Conservation (phyloP, 305 asterid species). For the Fraxinus albicans region DNA sequence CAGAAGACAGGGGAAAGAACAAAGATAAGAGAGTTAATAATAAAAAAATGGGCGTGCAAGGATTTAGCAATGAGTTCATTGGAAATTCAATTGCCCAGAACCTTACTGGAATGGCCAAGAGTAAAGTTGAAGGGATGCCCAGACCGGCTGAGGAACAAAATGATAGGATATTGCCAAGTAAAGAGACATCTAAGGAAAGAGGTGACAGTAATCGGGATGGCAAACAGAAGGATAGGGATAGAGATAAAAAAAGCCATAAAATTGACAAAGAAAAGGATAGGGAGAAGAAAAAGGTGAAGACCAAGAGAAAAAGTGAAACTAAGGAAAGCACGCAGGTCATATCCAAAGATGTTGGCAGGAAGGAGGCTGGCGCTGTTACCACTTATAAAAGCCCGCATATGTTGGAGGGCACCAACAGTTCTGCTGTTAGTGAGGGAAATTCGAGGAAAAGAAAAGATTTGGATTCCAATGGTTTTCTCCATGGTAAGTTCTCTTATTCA, state of each 20-base stretch:
- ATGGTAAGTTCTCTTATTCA: slow-evolving; percentile 46
- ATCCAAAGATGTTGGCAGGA: slow-evolving; percentile 13
- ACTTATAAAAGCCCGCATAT: slow-evolving; percentile 5
- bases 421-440: slow-evolving; percentile 24
- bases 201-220: slow-evolving; percentile 33
- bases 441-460: slow-evolving; percentile 31
- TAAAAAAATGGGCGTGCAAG: slow-evolving; percentile 33
- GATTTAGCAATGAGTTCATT: slow-evolving; percentile 28
- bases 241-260: slow-evolving; percentile 34
- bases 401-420: slow-evolving; percentile 16
- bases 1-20: slow-evolving; percentile 38
- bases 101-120: slow-evolving; percentile 24
- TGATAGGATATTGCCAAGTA: slow-evolving; percentile 37
- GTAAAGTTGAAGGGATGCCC: slow-evolving; percentile 38
- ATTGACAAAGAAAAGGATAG: slow-evolving; percentile 42
- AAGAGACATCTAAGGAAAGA: slow-evolving; percentile 42
- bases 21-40: slow-evolving; percentile 38
- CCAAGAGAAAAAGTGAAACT: slow-evolving; percentile 20
- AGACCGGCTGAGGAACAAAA: slow-evolving; percentile 36
- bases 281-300: slow-evolving; percentile 32
- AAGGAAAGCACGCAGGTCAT: slow-evolving; percentile 26
- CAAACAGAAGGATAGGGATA: slow-evolving; percentile 33
- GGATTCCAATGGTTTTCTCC: slow-evolving; percentile 35
- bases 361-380: slow-evolving; percentile 13
- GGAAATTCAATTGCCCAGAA: slow-evolving; percentile 38